phyloP scores from a whole-genome alignment of 768 basidiomycete genomes.

The Hericium rajendrae region DNA sequence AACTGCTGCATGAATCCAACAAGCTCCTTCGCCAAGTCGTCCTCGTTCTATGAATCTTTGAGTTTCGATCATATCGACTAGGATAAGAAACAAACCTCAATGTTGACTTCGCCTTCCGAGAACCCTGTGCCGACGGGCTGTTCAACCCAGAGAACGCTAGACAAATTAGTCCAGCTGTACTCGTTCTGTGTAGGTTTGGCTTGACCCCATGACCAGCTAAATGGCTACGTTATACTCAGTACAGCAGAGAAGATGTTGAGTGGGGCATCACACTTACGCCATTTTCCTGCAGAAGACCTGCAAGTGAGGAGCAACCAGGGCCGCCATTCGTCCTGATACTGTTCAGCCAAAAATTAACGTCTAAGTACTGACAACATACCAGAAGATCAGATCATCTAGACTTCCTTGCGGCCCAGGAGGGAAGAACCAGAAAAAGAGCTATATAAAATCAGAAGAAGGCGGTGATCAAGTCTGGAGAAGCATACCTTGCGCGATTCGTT shows the following conservation, averaged over 20 bases:
- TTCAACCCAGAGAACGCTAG: constrained; percentile 14
- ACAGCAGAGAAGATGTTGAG: background rate
- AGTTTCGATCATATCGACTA: background rate
- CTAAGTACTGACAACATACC: background rate
- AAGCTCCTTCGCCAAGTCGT: constrained; percentile 6
- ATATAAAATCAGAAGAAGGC: background rate
- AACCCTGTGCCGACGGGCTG: constrained; percentile 15
- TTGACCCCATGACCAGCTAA: constrained; percentile 14
- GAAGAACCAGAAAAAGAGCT: constrained; percentile 15
- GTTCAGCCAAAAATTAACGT: background rate
- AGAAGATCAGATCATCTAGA: constrained; percentile 12
- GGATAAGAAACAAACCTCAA: constrained; percentile 1
- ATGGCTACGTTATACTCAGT: constrained; percentile 1
- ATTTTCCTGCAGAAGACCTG: constrained; percentile 13
- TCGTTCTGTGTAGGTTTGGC: constrained; percentile 12
- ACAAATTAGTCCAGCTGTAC: constrained; percentile 14
- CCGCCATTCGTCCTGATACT: constrained; percentile 12
- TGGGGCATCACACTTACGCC: constrained; percentile 1
- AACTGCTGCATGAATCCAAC: constrained; percentile 14
- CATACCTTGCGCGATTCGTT: constrained; percentile 12
- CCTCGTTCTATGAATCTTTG: constrained; percentile 6
- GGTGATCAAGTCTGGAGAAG: background rate
- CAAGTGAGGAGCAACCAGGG: constrained; percentile 13
- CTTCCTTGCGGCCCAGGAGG: constrained; percentile 8
- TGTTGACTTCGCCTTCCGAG: constrained; percentile 9